Base-by-base conservation (phyloP, 345 rosid species). In the Cardamine occulta region DNA sequence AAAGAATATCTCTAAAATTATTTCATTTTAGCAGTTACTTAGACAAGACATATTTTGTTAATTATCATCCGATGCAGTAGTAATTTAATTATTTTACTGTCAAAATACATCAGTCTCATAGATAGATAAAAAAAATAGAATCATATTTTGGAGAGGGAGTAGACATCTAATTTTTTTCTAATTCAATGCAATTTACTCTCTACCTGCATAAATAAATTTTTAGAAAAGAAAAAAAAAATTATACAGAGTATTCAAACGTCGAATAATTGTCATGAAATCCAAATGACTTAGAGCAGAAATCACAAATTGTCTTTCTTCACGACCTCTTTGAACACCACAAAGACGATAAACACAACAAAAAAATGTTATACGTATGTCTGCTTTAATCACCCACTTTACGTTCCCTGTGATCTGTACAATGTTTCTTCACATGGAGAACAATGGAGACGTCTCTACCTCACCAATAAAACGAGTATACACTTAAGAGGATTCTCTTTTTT, bases 371-470 rank as follows among this genome's bases (percentile, higher is more conserved):
- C 54, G 58, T 39, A 59, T 60, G 32, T 32, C 40, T 42, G 23
- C 68, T 44, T 63, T 29, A 15, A 44, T 44, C 60, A 24, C n/a
- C 4, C 29, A 54, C 18, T 63, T 45, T 47, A 40, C 64, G 35
- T 23, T 64, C 39, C 62, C 66, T 51, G 49, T 63, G 71, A 70
- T 18, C 77, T 66, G 58, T 70, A 54, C 80, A 58, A 57, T 8
- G 66, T 31, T 74, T 57, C 77, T 49, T 67, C 68, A 53, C 49
- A 40, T 51, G 55, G 37, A 47, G 40, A 47, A 35, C 66, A 51
- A 39, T 69, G 63, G 34, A 63, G 67, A 71, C 48, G 61, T 77
- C 62, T 37, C n/a, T 55, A 47, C 67, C 62, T 21, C 73, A 52
- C 49, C 3, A 58, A 47, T 61, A 35, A 63, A 54, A 61, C 40